These are phyloP conservation scores for Sugiyamaella smithiae DNA, from an alignment of 805 yeast species.

Conservation along the genomic window DNA sequence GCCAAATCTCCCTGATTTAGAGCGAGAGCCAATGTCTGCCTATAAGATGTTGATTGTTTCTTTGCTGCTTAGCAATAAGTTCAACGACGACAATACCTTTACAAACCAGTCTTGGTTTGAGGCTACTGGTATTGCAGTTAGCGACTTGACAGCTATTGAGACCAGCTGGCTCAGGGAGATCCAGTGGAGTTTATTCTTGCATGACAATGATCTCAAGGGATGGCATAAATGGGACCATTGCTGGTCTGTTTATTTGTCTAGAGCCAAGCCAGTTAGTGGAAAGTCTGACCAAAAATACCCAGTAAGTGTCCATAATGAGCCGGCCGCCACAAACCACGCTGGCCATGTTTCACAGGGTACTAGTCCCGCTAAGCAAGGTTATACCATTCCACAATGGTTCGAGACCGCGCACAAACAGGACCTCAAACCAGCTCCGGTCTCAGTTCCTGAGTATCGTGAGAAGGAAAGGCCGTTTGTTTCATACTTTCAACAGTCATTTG, in stretches of 20 bases:
- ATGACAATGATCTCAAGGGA: constrained; percentile 30
- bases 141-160: constrained; percentile 63
- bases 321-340: constrained; percentile 6
- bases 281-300: not conserved
- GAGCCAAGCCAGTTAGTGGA: not conserved
- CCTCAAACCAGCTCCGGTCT: not conserved
- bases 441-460: not conserved
- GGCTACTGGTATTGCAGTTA: constrained; percentile 78
- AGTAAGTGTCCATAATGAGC: constrained; percentile 2
- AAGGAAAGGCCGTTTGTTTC: constrained; percentile 19
- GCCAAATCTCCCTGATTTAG: constrained; percentile 36
- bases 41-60: constrained; percentile 63
- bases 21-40: constrained; percentile 29
- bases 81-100: constrained; percentile 94
- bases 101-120: constrained; percentile 94
- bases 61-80: constrained; percentile 83
- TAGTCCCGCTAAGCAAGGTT: constrained; percentile 17
- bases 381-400: constrained; percentile 30
- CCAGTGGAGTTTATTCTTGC: constrained; percentile 56
- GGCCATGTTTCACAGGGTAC: not conserved
- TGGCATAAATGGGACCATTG: constrained; percentile 37
- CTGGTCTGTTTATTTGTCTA: constrained; percentile 24
- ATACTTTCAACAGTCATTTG: constrained; percentile 26
- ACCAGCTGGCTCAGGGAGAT: constrained; percentile 62
- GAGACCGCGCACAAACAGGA: constrained; percentile 18